These are phyloP conservation scores for Teratosphaeria nubilosa DNA, from an alignment of 2,329 filamentous ascomycete genomes.

Conservation along the genomic window DNA sequence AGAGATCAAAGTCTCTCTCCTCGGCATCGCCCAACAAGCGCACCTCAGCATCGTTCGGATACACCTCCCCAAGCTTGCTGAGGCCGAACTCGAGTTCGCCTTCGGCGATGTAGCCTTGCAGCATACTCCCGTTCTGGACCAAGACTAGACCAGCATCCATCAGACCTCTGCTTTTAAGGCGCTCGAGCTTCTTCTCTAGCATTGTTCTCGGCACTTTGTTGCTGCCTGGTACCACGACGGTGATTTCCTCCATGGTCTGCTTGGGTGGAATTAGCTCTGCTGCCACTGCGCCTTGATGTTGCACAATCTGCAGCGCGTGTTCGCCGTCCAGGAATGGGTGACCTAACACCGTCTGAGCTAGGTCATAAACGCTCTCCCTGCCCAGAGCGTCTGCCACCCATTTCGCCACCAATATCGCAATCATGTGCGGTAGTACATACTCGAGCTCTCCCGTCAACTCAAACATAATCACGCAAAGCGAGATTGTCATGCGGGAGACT, in stretches of 20 bases:
- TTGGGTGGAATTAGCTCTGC: constrained; percentile 42
- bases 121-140: constrained; percentile 37
- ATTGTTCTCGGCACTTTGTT: constrained; percentile 34
- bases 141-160: constrained; percentile 50
- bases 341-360: constrained; percentile 49
- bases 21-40: constrained; percentile 29
- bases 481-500: constrained; percentile 49
- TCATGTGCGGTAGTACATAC: constrained; percentile 48
- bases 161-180: constrained; percentile 40
- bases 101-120: constrained; percentile 48
- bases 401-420: constrained; percentile 50
- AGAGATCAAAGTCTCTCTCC: constrained; percentile 34
- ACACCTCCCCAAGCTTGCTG: constrained; percentile 25
- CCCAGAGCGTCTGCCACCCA: constrained; percentile 48
- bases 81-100: constrained; percentile 44
- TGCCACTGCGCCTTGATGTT: constrained; percentile 29
- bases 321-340: constrained; percentile 50
- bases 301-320: constrained; percentile 34
- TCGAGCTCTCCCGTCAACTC: constrained; percentile 50
- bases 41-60: constrained; percentile 25
- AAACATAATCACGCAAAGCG: constrained; percentile 52
- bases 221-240: constrained; percentile 34
- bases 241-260: constrained; percentile 48
- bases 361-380: constrained; percentile 47
- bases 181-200: constrained; percentile 37